phyloP scores from a whole-genome alignment of 805 yeast genomes.

The Sugiyamaella marilandica region DNA sequence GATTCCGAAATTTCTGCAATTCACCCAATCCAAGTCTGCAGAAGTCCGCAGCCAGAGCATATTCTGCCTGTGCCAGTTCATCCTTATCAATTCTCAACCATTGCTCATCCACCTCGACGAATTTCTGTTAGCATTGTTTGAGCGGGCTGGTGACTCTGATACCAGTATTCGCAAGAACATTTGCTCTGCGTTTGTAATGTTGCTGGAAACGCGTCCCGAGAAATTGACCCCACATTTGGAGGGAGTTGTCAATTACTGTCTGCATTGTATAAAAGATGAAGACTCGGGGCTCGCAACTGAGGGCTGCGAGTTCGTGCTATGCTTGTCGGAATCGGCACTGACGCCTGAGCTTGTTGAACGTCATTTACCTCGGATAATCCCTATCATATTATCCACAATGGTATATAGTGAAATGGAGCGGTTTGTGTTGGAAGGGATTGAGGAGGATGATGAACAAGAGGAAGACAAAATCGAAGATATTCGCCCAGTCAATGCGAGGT shows the following conservation, averaged over 20 bases:
- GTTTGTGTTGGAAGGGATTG: slow-evolving; percentile 55
- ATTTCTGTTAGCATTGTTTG: slow-evolving; percentile 59
- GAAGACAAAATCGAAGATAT: slow-evolving; percentile 88
- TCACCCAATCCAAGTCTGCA: slow-evolving; percentile 40
- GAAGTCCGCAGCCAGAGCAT: slow-evolving; percentile 59
- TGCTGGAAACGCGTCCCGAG: slow-evolving; percentile 76
- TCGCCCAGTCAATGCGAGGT: slow-evolving; percentile 70
- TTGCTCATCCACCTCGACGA: slow-evolving; percentile 61
- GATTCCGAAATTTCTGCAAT: slow-evolving; percentile 58
- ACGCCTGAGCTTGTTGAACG: slow-evolving; percentile 53
- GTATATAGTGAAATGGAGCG: slow-evolving; percentile 82
- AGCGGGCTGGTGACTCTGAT: slow-evolving; percentile 58
- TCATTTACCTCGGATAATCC: slow-evolving; percentile 61
- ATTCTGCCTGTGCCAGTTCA: slow-evolving; percentile 70
- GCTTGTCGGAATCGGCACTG: slow-evolving; percentile 59
- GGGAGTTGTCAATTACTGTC: slow-evolving; percentile 80
- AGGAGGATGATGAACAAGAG: slow-evolving; percentile 68
- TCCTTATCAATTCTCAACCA: slow-evolving; percentile 63
- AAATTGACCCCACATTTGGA: slow-evolving; percentile 71
- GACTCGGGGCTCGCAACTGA: slow-evolving; percentile 80
- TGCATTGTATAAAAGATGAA: slow-evolving; percentile 65
- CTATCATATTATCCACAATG: slow-evolving; percentile 74
- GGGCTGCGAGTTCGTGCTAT: slow-evolving; percentile 86
- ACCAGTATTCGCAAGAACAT: slow-evolving; percentile 64
- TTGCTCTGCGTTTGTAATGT: slow-evolving; percentile 66